Evolutionary conservation across 805 yeast species (phyloP).

Genomic region (Ogataea nitratoaversa): DNA sequence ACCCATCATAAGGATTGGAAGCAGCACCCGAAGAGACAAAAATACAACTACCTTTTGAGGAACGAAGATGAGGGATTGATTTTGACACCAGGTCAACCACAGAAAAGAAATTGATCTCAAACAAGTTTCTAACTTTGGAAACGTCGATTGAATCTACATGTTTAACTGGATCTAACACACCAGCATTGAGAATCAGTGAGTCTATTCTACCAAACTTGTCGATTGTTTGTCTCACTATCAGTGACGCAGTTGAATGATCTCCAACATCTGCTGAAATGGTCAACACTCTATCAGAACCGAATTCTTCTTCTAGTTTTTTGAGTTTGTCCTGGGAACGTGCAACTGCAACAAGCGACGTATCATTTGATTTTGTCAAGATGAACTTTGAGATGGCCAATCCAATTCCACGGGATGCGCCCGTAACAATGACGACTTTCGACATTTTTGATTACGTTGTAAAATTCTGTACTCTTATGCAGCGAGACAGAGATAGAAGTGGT

Average conservation of each 20-base stretch:
- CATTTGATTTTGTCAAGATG: slow-evolving; percentile 34
- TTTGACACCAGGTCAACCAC: slow-evolving; percentile 54
- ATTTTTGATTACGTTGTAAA: too few species aligned
- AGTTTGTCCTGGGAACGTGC: slow-evolving; percentile 61
- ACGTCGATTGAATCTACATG: slow-evolving; percentile 49
- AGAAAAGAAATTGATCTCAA: slow-evolving; percentile 76
- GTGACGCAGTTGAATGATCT: slow-evolving; percentile 31
- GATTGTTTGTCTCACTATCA: slow-evolving; percentile 43
- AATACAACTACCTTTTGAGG: slow-evolving; percentile 59
- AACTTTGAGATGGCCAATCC: slow-evolving; percentile 70
- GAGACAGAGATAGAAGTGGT: too few species aligned
- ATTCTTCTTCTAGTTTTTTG: slow-evolving; percentile 28
- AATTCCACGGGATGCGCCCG: slow-evolving; percentile 75
- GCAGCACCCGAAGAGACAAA: slow-evolving; percentile 91
- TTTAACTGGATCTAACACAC: slow-evolving; percentile 74
- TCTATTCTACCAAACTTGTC: slow-evolving; percentile 53
- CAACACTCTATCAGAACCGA: slow-evolving; percentile 46
- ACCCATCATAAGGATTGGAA: slow-evolving; percentile 56
- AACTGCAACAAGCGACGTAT: slow-evolving; percentile 56
- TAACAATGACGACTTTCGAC: slow-evolving; percentile 39
- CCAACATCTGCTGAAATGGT: slow-evolving; percentile 60
- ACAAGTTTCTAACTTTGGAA: slow-evolving; percentile 56
- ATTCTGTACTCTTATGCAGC: too few species aligned
- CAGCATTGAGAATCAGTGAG: slow-evolving; percentile 74
- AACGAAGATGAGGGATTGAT: slow-evolving; percentile 54